Evolutionary conservation across 169 alveolate species (phyloP), one percentile per base, ranked within the genome.

Genomic region (Plasmodium vivax): DNA sequence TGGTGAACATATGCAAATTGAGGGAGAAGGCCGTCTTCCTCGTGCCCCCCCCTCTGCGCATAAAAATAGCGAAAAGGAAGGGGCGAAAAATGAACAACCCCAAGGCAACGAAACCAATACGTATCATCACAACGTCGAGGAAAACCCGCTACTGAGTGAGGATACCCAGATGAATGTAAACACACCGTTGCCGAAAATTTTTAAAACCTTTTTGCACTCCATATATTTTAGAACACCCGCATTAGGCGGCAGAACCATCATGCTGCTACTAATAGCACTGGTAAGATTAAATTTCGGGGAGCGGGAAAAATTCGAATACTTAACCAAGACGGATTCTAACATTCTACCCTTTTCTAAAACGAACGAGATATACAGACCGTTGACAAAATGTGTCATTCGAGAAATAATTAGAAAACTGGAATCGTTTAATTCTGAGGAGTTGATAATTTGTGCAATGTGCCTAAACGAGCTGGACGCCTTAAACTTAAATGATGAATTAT

Each of bases 141-240:
- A 51, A 75, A 30, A 71, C 19, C 2, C 2, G 19, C 38, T 2
- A 23, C 47, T 6, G 12, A 68, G 12, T 47, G 85, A 43, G 45
- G 51, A 47, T 34, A 30, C 79, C 9, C 71, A 88, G 34, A 62
- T 68, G 30, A 62, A 62, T 79, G 84, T 80, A 30, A 88, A 80
- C 71, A 80, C 54, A 56, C 96, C 97, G 5, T 71, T 96, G 27
- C 96, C 96, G 16, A 93, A 80, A 83, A 79, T 95, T 47, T 83
- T 96, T 79, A 96, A 96, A 87, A 88, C 82, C 41, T 96, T 95
- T 79, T 34, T 96, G 56, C 97, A 96, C 62, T 88, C 97, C 23
- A 87, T 96, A 36, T 95, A 92, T 84, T 96, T 96, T 85, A 93
- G 97, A 84, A 96, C 97, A 4, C 97, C 97, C 3, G 97, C 97